phyloP scores from a whole-genome alignment of 1,284 basidiomycete genomes.

The Anthracocystis setariae region DNA sequence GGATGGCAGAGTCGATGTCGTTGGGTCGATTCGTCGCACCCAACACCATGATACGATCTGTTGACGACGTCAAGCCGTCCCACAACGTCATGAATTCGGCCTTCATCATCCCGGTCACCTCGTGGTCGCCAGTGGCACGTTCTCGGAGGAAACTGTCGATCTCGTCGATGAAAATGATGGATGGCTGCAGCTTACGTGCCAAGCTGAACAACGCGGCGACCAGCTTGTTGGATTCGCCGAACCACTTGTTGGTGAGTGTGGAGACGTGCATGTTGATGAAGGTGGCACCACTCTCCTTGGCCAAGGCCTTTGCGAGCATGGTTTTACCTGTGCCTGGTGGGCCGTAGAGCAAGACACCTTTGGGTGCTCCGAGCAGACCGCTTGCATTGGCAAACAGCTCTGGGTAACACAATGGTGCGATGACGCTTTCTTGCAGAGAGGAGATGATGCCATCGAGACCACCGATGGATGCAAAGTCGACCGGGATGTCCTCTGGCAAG shows the following conservation, averaged over 20 bases:
- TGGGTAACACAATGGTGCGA: conserved; percentile 93
- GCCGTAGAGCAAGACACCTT: conserved; percentile 71
- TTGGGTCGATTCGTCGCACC: conserved; percentile 95
- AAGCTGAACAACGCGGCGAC: conserved; percentile 81
- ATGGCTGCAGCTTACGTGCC: conserved; percentile 79
- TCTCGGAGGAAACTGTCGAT: conserved; percentile 91
- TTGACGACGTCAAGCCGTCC: conserved; percentile 91
- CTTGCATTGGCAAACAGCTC: conserved; percentile 78
- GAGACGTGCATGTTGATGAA: conserved; percentile 75
- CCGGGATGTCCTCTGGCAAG: conserved; percentile 70
- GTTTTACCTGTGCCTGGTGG: conserved; percentile 70
- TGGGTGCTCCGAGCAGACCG: conserved; percentile 73
- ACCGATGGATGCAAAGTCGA: conserved; percentile 78
- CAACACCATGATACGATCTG: conserved; percentile 84
- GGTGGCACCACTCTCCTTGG: conserved; percentile 90
- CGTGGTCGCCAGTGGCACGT: conserved; percentile 86
- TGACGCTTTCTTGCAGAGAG: conserved; percentile 91
- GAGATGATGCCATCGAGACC: conserved; percentile 92
- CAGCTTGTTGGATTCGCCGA: conserved; percentile 97
- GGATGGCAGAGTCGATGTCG: conserved; percentile 94
- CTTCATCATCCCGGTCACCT: conserved; percentile 99
- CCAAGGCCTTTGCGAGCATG: conserved; percentile 69
- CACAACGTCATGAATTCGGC: conserved; percentile 99
- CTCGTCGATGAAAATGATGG: conserved; percentile 84
- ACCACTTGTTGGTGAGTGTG: conserved; percentile 77